Evolutionary conservation across 208 protist species (phyloP).

Genomic region (Crithidia expoeki): DNA sequence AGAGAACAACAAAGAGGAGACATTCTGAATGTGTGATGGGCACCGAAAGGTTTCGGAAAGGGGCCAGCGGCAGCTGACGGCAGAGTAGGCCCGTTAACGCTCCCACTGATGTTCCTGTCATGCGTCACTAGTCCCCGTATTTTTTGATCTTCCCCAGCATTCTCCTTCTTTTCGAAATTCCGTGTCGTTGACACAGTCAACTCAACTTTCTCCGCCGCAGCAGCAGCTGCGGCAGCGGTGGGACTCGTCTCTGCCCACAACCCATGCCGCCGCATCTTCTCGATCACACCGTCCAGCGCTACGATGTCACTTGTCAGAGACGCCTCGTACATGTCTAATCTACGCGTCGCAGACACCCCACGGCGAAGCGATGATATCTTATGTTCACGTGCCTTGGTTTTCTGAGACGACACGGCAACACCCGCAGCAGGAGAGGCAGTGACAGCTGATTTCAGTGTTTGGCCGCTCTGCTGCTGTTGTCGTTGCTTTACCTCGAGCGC

Average conservation of each 20-base stretch:
- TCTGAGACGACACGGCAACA: neutral
- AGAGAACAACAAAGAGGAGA: neutral
- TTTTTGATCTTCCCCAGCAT: neutral
- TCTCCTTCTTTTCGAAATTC: neutral
- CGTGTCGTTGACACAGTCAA: too few species aligned
- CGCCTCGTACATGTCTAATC: slow-evolving; percentile 25
- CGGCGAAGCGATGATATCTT: neutral
- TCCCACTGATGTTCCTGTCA: too few species aligned
- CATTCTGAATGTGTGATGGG: neutral
- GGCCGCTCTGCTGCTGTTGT: neutral
- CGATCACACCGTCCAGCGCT: slow-evolving; percentile 24
- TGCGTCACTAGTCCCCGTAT: too few species aligned
- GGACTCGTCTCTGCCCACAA: slow-evolving; percentile 26
- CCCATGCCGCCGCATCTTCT: slow-evolving; percentile 25
- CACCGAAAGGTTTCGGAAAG: neutral
- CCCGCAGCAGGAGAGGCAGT: too few species aligned
- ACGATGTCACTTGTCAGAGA: slow-evolving; percentile 21
- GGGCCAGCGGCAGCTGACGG: neutral
- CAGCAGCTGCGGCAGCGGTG: slow-evolving; percentile 13
- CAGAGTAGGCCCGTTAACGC: too few species aligned
- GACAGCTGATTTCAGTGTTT: neutral
- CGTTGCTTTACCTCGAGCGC: neutral
- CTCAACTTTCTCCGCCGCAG: neutral
- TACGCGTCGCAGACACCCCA: neutral
- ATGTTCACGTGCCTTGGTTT: neutral